Evolutionary conservation across 2,329 filamentous ascomycete species (phyloP).

Genomic region (Furcasterigmium sp.): DNA sequence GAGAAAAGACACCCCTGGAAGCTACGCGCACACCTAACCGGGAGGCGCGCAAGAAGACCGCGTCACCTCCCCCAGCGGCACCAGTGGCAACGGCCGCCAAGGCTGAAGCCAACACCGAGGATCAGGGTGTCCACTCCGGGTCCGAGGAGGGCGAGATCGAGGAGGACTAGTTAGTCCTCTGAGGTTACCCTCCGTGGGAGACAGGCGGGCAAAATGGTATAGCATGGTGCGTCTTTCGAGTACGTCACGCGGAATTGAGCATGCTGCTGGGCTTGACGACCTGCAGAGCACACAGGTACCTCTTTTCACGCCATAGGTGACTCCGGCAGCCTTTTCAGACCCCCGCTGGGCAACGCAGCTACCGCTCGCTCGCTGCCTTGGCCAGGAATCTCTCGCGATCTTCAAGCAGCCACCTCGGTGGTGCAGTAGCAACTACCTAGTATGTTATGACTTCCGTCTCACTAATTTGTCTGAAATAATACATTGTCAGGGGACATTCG

Average conservation of each 20-base stretch:
- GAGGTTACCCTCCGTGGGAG: no score
- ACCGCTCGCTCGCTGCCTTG: no score
- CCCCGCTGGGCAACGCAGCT: no score
- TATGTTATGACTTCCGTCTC: no score
- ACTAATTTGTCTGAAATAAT: no score
- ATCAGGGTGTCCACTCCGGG: conserved; percentile 67
- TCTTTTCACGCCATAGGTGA: no score
- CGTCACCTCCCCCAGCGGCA: conserved; percentile 21
- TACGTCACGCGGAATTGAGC: conserved; percentile 3
- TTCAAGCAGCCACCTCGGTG: no score
- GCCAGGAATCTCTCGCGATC: no score
- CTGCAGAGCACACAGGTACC: not conserved
- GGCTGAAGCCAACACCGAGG: conserved; percentile 40
- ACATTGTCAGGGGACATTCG: not conserved
- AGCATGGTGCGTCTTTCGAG: not conserved
- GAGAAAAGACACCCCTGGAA: conserved; percentile 45
- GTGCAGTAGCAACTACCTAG: no score
- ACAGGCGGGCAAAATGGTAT: no score
- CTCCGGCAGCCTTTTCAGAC: no score
- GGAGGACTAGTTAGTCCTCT: conserved; percentile 50
- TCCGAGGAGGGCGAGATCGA: conserved; percentile 99
- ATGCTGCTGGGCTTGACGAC: not conserved
- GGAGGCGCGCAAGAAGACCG: conserved; percentile 47
- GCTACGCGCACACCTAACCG: conserved; percentile 58
- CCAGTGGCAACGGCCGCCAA: conserved; percentile 23